Evolutionary conservation across 345 rosid genomes (phyloP), one percentile per base, ranked within the genome.

Genomic region (Citrus trifoliata): DNA sequence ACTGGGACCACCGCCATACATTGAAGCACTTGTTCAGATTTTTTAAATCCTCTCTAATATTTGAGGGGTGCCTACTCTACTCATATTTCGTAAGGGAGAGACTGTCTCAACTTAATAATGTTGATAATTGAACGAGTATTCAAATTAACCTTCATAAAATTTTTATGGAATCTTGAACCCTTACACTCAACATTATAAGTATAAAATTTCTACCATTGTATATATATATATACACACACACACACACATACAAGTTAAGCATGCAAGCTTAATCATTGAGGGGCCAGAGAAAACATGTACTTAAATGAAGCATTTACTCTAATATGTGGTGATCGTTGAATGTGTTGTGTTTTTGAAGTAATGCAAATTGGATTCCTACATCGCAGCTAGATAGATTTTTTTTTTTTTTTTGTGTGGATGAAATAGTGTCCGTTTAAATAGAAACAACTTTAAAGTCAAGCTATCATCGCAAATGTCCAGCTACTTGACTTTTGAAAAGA

Each of bases 1-100:
- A 30, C 32, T 3, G 4, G 3, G 0, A 30, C 32, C 32, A 30
- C 32, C 0, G 4, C 0, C 33, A 32, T 32, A 32, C 33, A 32
- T 32, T 32, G 33, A 32, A 32, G 0, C 5, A 32, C 33, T 32
- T 32, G 5, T 32, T 32, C 33, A 32, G 33, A 32, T 32, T 3
- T 32, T 32, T 32, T 32, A 32, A 32, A 32, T 0, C 0, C 5
- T 32, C 5, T 32, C 5, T 32, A 32, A 32, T 32, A 4, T 32
- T 32, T 5, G 5, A 32, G 33, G 0, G 33, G 4, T 32, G 0
- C 0, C 0, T 32, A 32, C 33, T 4, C 5, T 0, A 32, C 33
- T 32, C 5, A 4, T 0, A 32, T 32, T 32, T 32, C 5, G 3
- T 32, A 32, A 4, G 4, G 0, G 5, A 4, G 33, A 32, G 0